Percentiles rank a stretch among this genome's conserved stretches.
phyloP scores from a whole-genome alignment of 345 rosid species.

The Heritiera fomes region DNA sequence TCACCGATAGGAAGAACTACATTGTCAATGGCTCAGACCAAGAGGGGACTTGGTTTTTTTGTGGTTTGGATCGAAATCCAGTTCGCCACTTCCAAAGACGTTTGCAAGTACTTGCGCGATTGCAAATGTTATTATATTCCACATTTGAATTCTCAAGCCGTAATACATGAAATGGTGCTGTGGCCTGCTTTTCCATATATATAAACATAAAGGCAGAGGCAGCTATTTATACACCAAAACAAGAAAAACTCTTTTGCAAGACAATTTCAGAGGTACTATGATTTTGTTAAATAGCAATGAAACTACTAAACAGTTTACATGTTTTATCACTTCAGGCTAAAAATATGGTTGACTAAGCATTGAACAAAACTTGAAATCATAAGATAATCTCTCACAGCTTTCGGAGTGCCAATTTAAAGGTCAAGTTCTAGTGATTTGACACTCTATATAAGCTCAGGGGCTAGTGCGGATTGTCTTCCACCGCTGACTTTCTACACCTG shows the following conservation, averaged over 20 bases:
- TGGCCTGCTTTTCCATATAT: neutral
- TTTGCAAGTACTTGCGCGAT: too few relatives aligned
- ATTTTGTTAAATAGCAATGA: neutral
- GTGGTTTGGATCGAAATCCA: too few relatives aligned
- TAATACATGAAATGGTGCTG: neutral
- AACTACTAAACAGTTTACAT: too few relatives aligned
- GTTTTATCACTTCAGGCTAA: neutral
- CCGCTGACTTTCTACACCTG: too few relatives aligned
- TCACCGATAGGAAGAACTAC: slow-evolving; percentile 37
- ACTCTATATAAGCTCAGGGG: too few relatives aligned
- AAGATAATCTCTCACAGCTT: neutral
- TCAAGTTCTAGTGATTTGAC: neutral
- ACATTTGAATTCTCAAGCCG: neutral
- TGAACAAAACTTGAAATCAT: neutral
- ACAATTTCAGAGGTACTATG: neutral
- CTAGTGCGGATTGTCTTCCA: too few relatives aligned
- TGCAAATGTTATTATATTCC: too few relatives aligned
- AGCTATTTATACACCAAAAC: neutral
- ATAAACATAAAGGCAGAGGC: neutral
- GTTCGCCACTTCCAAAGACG: too few relatives aligned
- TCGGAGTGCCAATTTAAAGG: neutral
- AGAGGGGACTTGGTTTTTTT: too few relatives aligned
- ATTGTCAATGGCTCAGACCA: neutral
- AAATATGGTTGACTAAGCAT: neutral
- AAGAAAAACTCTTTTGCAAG: neutral